Base-by-base conservation (phyloP, 2,329 filamentous ascomycete species). In the Dichotomopilus funicola region DNA sequence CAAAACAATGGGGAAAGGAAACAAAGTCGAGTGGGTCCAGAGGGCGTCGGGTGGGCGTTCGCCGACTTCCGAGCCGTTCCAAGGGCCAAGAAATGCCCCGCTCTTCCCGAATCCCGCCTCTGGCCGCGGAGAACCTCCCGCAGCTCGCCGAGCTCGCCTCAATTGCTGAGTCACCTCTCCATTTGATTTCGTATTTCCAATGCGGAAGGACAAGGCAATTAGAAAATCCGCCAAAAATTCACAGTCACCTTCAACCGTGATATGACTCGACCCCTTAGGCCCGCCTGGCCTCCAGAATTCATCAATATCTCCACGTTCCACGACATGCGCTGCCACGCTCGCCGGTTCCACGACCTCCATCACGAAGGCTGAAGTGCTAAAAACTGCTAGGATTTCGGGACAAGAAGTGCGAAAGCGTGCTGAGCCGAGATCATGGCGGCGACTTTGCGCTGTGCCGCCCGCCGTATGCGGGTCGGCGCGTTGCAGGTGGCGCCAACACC, bases 311-410 rank as follows among this genome's bases (percentile, higher is more conserved):
- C 37, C 31, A 19, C 53, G 50, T 52, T 43, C 37, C 31, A 19
- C 53, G 50, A 51, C 56, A 59, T 63, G 58, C 53, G 44, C 53
- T 40, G 51, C 45, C 49, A 49, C 47, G 8, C 35, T 46, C 33
- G 10, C 19, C 48, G 43, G 45, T 33, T 40, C 10, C 45, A 33
- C 44, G 4, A 9, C 48, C 43, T 40, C 41, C 27, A n/a, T 54
- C 55, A 52, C 40, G 27, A 58, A 49, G 36, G 54, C 42, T 55
- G 44, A 55, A 42, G 19, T 31, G 36, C 27, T 19, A 11, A 5
- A 42, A 11, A 10, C 8, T 27, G 9, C 4, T 27, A 44, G 9
- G 8, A 8, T 27, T 10, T 27, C 19, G 31, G 13, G 8, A 43
- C 13, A 19, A 43, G 31, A 42, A 43, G 42, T 44, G 42, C 13